phyloP scores from a whole-genome alignment of 805 yeast species.

The Ogataea methanolica region DNA sequence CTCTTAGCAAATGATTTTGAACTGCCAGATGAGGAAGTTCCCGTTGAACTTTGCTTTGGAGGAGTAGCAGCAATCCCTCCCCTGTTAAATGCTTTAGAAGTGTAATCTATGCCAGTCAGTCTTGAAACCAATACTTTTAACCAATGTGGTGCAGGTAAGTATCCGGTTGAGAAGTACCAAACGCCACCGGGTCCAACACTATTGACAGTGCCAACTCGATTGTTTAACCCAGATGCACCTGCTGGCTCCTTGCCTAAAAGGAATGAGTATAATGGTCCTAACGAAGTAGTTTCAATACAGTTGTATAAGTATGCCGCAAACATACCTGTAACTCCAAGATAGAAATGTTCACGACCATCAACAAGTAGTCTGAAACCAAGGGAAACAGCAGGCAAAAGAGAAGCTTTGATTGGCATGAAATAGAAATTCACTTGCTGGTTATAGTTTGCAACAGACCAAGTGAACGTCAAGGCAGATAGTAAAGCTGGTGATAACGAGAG shows the following conservation, averaged over 20 bases:
- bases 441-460: constrained; percentile 58
- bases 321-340: constrained; percentile 45
- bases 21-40: constrained; percentile 9
- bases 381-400: constrained; percentile 44
- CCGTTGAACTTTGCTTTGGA: constrained; percentile 5
- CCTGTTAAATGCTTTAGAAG: constrained; percentile 24
- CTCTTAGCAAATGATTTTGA: not conserved
- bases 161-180: constrained; percentile 48
- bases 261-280: constrained; percentile 38
- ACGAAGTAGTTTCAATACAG: constrained; percentile 56
- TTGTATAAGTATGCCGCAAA: constrained; percentile 54
- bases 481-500: constrained; percentile 35
- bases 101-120: constrained; percentile 29
- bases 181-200: constrained; percentile 13
- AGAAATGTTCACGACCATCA: constrained; percentile 37
- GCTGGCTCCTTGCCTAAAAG: constrained; percentile 27
- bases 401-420: constrained; percentile 49
- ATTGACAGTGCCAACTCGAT: constrained; percentile 28
- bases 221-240: constrained; percentile 14
- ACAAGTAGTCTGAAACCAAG: constrained; percentile 40
- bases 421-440: constrained; percentile 50
- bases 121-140: constrained; percentile 27
- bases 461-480: constrained; percentile 50
- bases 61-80: constrained; percentile 18
- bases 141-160: constrained; percentile 52